Evolutionary conservation across 441 rosid species (phyloP).

Genomic region (Corymbia citriodora): DNA sequence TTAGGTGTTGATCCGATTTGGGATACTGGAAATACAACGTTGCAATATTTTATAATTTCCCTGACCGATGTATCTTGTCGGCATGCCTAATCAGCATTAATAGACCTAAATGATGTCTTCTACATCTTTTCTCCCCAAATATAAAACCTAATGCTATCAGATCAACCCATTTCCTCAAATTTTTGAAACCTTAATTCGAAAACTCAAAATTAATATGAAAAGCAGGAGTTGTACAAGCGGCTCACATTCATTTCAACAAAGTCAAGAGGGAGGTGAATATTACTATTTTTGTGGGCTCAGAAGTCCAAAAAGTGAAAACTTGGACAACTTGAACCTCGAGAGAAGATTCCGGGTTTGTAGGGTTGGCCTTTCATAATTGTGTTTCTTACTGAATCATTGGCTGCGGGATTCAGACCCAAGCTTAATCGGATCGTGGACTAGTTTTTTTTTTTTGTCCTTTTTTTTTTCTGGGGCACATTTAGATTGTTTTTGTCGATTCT

Average conservation of each 20-base stretch:
- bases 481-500: neutral
- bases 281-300: neutral
- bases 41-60: neutral
- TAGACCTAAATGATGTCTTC: neutral
- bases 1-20: neutral
- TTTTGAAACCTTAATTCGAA: neutral
- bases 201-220: neutral
- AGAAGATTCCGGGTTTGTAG: neutral
- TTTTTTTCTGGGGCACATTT: neutral
- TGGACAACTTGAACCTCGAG: neutral
- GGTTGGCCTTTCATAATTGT: neutral
- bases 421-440: neutral
- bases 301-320: neutral
- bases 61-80: neutral
- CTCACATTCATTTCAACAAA: neutral
- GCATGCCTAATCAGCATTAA: fast-evolving
- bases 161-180: neutral
- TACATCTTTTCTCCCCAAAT: neutral
- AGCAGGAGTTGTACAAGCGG: neutral
- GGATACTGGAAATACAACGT: fast-evolving
- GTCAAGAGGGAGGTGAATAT: neutral
- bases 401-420: neutral
- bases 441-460: fast-evolving
- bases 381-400: neutral
- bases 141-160: neutral